Percentiles rank a stretch among this genome's conserved stretches.
Evolutionary conservation across 441 rosid genomes (phyloP).

Genomic region (Erodium trifolium): DNA sequence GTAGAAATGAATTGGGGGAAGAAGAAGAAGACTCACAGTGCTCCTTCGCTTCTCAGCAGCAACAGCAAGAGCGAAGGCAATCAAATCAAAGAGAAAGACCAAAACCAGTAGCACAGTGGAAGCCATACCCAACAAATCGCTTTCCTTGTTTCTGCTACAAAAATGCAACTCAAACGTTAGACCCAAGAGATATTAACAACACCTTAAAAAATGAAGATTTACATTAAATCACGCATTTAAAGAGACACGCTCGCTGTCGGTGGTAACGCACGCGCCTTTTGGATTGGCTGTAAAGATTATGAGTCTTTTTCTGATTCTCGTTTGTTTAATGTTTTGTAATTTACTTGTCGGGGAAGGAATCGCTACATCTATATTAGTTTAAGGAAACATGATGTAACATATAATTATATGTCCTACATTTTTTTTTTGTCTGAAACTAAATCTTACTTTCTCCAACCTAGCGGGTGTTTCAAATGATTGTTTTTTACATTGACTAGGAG

Average conservation of each 20-base stretch:
- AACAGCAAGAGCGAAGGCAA: constrained; percentile 84
- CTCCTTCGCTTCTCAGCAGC: constrained; percentile 90
- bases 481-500: too few species aligned
- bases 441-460: too few species aligned
- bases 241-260: neutral
- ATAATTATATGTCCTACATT: neutral
- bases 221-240: neutral
- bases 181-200: neutral
- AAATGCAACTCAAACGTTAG: neutral
- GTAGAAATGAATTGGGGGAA: neutral
- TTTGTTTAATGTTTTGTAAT: neutral
- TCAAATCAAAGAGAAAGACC: constrained; percentile 61
- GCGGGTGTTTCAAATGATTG: too few species aligned
- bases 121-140: constrained; percentile 36
- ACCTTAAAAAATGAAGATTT: neutral
- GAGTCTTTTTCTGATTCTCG: neutral
- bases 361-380: neutral
- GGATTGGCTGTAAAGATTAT: neutral
- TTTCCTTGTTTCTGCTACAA: neutral
- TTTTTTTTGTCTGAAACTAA: too few species aligned
- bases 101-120: constrained; percentile 49
- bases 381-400: neutral
- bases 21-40: constrained; percentile 40
- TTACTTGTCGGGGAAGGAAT: constrained; percentile 8
- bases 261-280: constrained; percentile 5